Evolutionary conservation across 2,329 filamentous ascomycete genomes (phyloP).

Genomic region (Verticillium isaacii): DNA sequence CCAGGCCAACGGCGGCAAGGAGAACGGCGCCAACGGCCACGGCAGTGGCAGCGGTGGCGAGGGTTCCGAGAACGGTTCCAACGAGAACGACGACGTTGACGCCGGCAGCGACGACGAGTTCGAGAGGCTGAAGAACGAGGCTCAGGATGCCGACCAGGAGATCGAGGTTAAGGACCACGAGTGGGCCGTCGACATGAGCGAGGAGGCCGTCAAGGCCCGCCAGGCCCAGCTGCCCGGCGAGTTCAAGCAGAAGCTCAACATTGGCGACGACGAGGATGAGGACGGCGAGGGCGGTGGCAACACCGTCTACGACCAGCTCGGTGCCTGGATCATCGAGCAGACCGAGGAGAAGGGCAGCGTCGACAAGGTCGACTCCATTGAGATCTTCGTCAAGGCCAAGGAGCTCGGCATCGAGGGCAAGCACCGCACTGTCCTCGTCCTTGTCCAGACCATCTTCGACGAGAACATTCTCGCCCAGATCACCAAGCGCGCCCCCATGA

Average conservation of each 20-base stretch:
- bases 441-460: conserved; percentile 91
- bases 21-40: conserved; percentile 45
- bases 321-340: conserved; percentile 82
- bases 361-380: conserved; percentile 77
- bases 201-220: conserved; percentile 90
- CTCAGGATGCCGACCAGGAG: conserved; percentile 39
- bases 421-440: conserved; percentile 86
- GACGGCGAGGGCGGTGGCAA: conserved; percentile 71
- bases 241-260: conserved; percentile 85
- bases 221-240: conserved; percentile 90
- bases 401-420: conserved; percentile 92
- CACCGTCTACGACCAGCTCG: conserved; percentile 83
- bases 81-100: conserved; percentile 50
- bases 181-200: conserved; percentile 96
- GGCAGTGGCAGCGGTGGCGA: conserved; percentile 62
- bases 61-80: conserved; percentile 43
- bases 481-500: conserved; percentile 73
- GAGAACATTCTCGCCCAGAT: conserved; percentile 88
- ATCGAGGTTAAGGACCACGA: conserved; percentile 75
- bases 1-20: conserved; percentile 52
- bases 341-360: conserved; percentile 68
- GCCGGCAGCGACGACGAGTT: conserved; percentile 89
- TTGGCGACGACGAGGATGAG: conserved; percentile 73
- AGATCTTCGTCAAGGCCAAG: conserved; percentile 95
- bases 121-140: conserved; percentile 68